Percentiles rank a stretch among this genome's conserved stretches.
Conservation (phyloP, 2,329 filamentous ascomycete species). For the Hymenoscyphus scutula region DNA sequence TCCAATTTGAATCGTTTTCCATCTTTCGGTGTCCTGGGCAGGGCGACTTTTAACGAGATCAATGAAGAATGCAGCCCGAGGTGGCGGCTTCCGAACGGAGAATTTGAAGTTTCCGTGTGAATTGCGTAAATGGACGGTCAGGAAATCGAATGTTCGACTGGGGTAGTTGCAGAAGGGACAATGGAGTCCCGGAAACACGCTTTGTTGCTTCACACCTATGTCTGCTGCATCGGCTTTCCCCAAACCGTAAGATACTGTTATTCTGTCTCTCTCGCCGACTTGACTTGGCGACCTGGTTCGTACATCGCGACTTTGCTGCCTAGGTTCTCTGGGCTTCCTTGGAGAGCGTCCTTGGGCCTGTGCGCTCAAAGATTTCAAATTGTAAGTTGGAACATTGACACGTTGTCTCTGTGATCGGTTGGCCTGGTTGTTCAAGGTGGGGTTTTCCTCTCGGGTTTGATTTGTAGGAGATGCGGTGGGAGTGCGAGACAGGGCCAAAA, state of each 20-base stretch:
- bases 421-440: constrained; percentile 20
- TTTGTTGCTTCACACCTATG: constrained; percentile 23
- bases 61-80: constrained; percentile 45
- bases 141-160: constrained; percentile 20
- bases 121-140: constrained; percentile 29
- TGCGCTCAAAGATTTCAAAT: constrained; percentile 57
- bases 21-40: constrained; percentile 31
- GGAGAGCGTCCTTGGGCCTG: constrained; percentile 53
- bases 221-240: constrained; percentile 26
- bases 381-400: constrained; percentile 45
- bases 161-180: constrained; percentile 30
- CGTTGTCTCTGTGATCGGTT: constrained; percentile 27
- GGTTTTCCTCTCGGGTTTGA: constrained; percentile 10
- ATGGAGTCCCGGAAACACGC: constrained; percentile 22
- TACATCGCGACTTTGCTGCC: neutral
- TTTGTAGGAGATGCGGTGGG: constrained; percentile 12
- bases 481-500: neutral
- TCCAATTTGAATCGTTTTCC: constrained; percentile 44
- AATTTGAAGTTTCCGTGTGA: constrained; percentile 31
- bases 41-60: constrained; percentile 21
- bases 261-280: constrained; percentile 22
- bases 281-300: neutral
- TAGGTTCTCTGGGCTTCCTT: constrained; percentile 29
- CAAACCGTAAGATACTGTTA: constrained; percentile 29
- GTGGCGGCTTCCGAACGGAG: constrained; percentile 20